Evolutionary conservation across 495 filamentous ascomycete species (phyloP), one percentile per base, ranked within the genome.

Genomic region (Penicillium parvum): DNA sequence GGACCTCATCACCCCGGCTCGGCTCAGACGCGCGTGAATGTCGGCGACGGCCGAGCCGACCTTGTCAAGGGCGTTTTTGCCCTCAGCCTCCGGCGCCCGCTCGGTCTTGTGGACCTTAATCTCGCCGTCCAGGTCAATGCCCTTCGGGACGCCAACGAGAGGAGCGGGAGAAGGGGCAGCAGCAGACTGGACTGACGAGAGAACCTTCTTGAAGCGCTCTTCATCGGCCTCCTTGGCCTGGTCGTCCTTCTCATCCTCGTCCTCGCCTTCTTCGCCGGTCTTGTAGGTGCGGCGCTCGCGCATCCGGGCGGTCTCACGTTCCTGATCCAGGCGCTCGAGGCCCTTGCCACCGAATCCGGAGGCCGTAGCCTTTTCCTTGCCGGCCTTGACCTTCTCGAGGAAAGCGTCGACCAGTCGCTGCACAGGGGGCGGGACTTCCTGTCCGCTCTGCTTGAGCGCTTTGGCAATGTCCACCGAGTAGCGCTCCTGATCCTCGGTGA

Each of bases 261-360:
- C 89, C 10, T 95, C 89, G 18, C 82, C 84, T 37, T 89, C 90
- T 23, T 90, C 94, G 32, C 90, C 94, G 12, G 86, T 88, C 65
- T 92, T 91, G 66, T 90, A 88, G 8, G 84, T 82, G 53, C 88
- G 89, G 29, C 90, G 85, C 66, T 96, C 88, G 36, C 88, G 83
- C 45, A 80, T 76, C 25, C 88, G 82, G 11, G 88, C 83, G 17
- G 85, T 80, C 54, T 95, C 89, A 52, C 94, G 87, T 41, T 95
- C 88, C 58, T 87, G 83, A 63, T 96, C 90, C 25, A 97, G 78
- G 26, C 81, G 82, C 57, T 97, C 92, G 29, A 97, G 72, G 34
- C 92, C 92, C 55, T 96, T 96, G 14, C 92, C 92, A 53, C 92
- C 92, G 47, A 97, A 99, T 10, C 92, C 94, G 43, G 83, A 86